A percentile compares a stretch with the other conserved stretches of the same genome.
These are phyloP conservation scores for Quercus aquifolioides DNA, from an alignment of 306 rosid genomes.

Conservation along the genomic window DNA sequence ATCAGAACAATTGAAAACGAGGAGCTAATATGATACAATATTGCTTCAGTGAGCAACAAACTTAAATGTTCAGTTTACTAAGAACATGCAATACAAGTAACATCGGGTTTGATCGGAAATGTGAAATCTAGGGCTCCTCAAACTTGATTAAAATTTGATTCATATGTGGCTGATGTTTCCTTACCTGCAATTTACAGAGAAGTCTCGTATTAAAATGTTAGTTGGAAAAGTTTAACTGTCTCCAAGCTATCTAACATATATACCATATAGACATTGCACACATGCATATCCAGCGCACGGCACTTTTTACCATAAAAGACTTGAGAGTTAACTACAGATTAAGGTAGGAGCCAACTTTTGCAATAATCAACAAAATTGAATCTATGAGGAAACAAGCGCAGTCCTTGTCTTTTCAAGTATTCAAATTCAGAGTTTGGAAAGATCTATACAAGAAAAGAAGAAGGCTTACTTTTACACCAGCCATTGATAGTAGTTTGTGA, in stretches of 20 bases:
- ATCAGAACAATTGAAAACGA: background rate
- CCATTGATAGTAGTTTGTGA: conserved; percentile 77
- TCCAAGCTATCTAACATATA: background rate
- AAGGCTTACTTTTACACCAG: conserved; percentile 77
- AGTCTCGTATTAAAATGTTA: background rate
- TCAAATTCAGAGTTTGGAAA: background rate
- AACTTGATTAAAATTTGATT: conserved; percentile 58
- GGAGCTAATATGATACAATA: background rate
- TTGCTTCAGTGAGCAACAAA: background rate
- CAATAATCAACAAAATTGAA: background rate
- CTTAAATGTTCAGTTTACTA: background rate
- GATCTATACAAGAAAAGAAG: background rate
- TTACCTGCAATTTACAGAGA: conserved; percentile 51
- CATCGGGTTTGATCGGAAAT: background rate
- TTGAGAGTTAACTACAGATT: too few species aligned
- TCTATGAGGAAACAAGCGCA: background rate
- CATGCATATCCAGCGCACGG: background rate
- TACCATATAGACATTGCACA: background rate
- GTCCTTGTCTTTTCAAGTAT: background rate
- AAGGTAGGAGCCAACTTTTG: conserved; percentile 1
- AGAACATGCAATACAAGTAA: background rate
- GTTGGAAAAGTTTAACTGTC: background rate
- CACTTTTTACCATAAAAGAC: too few species aligned
- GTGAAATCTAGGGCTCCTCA: conserved; percentile 48
- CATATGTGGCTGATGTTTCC: conserved; percentile 73